Conservation (phyloP, 176 grass and related monocot genomes). For the Carex cristatella region DNA sequence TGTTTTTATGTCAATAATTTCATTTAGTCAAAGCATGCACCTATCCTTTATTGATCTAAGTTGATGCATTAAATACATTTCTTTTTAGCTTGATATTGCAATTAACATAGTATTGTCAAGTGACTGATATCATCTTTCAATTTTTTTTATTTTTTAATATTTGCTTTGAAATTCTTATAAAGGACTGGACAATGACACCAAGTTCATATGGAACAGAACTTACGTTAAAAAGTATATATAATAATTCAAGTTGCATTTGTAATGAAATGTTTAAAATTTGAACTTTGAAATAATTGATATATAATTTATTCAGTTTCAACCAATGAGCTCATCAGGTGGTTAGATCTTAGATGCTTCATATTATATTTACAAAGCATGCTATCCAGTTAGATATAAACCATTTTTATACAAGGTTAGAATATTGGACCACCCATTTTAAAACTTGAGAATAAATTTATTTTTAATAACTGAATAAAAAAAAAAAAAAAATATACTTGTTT, state of each 20-base stretch:
- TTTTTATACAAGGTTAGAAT: neutral
- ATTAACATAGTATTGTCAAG: neutral
- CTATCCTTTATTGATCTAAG: neutral
- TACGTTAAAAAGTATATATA: neutral
- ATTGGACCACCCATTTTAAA: neutral
- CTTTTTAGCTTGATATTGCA: neutral
- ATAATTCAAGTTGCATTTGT: neutral
- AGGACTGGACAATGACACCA: neutral
- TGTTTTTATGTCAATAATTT: neutral
- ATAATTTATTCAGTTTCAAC: constrained; percentile 6
- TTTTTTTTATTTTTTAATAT: neutral
- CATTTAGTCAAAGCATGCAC: neutral
- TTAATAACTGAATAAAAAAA: neutral
- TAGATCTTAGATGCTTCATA: constrained; percentile 7
- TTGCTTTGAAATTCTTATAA: neutral
- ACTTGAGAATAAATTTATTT: neutral
- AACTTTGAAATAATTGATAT: neutral
- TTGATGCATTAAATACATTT: neutral
- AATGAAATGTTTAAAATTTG: constrained; percentile 1
- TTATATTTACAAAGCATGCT: neutral
- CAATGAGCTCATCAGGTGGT: neutral
- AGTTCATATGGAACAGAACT: neutral
- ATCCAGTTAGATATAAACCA: neutral
- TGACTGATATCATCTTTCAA: neutral
- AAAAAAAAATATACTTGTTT: neutral